These are phyloP conservation scores for Chloris gayana DNA, from an alignment of 176 grass and related monocot species.

Conservation along the genomic window DNA sequence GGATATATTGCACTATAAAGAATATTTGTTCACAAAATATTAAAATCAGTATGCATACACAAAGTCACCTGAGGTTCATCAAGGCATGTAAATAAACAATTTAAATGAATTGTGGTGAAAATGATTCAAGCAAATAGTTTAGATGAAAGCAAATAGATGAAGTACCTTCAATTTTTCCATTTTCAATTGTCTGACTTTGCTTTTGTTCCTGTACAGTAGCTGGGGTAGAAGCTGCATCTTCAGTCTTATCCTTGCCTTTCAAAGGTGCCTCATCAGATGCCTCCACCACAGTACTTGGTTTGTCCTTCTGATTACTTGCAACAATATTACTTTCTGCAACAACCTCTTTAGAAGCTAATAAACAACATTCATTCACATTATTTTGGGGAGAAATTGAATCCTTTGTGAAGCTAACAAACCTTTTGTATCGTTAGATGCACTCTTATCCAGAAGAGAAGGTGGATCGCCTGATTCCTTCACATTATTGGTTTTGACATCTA, in stretches of 20 bases:
- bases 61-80: constrained; percentile 11
- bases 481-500: constrained; percentile 27
- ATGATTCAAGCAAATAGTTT: constrained; percentile 25
- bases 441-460: constrained; percentile 41
- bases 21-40: background rate
- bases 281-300: constrained; percentile 44
- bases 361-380: constrained; percentile 39
- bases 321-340: constrained; percentile 38
- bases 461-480: constrained; percentile 44
- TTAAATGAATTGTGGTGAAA: constrained; percentile 21
- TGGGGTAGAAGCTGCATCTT: constrained; percentile 43
- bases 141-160: constrained; percentile 7
- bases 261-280: constrained; percentile 43
- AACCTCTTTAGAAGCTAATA: constrained; percentile 41
- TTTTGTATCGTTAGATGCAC: constrained; percentile 31
- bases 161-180: constrained; percentile 59
- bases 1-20: constrained; percentile 16
- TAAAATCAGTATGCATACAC: constrained; percentile 22
- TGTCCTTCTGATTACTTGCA: constrained; percentile 42
- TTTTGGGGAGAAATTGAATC: constrained; percentile 19
- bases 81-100: constrained; percentile 21
- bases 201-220: constrained; percentile 41
- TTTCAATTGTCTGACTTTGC: constrained; percentile 45
- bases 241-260: constrained; percentile 37
- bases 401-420: constrained; percentile 36